A percentile compares a stretch with the other conserved stretches of the same genome.
Conservation (phyloP, 1,284 basidiomycete genomes). For the Tremellales sp. region DNA sequence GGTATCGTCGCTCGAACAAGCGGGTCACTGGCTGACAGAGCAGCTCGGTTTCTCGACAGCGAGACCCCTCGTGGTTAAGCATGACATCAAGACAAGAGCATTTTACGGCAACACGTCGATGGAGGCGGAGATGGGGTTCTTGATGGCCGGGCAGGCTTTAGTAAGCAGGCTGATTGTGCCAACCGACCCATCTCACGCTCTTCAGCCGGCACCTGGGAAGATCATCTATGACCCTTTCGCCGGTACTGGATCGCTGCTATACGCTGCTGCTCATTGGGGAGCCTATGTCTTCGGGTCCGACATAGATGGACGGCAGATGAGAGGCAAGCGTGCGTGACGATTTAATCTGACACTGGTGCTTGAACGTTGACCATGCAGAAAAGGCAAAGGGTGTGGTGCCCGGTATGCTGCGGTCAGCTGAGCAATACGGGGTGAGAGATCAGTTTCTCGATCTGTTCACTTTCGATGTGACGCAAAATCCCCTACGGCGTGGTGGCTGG, state of each 20-base stretch:
- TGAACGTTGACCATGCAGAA: constrained; percentile 33
- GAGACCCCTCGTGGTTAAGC: constrained; percentile 62
- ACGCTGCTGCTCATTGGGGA: constrained; percentile 79
- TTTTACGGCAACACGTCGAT: constrained; percentile 98
- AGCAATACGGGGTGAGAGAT: constrained; percentile 74
- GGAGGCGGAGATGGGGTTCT: constrained; percentile 89
- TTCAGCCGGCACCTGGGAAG: constrained; percentile 77
- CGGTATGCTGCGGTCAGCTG: constrained; percentile 74
- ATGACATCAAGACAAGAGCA: constrained; percentile 82
- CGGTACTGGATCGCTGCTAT: constrained; percentile 94
- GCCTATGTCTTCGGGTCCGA: constrained; percentile 86
- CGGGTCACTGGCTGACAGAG: background rate
- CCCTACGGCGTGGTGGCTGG: constrained; percentile 79
- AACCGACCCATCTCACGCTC: background rate
- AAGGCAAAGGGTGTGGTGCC: constrained; percentile 49
- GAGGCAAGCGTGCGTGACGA: constrained; percentile 64
- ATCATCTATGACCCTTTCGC: constrained; percentile 94
- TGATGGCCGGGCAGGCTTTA: constrained; percentile 94
- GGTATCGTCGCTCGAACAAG: constrained; percentile 38
- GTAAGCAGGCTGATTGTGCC: constrained; percentile 48
- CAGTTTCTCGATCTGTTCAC: constrained; percentile 80
- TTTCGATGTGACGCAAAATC: constrained; percentile 84
- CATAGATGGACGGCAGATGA: constrained; percentile 95
- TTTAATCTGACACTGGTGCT: background rate
- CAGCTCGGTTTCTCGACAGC: constrained; percentile 71